Conservation (phyloP, 2,329 filamentous ascomycete species). For the Plenodomus biglobosus region DNA sequence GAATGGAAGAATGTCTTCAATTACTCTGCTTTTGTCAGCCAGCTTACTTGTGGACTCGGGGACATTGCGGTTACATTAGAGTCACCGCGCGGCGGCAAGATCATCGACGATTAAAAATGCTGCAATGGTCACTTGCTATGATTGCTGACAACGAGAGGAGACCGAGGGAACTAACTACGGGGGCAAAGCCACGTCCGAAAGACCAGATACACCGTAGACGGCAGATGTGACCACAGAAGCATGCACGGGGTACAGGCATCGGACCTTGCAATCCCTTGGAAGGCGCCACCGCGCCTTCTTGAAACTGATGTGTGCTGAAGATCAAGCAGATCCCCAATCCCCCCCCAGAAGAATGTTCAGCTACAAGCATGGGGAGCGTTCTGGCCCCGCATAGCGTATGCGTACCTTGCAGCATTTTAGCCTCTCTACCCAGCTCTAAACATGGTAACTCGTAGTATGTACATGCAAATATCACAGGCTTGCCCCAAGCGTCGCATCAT, state of each 20-base stretch:
- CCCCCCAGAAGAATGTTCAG: not conserved
- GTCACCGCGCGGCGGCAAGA: constrained; percentile 15
- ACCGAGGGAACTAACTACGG: not conserved
- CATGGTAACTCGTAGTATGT: too few relatives aligned
- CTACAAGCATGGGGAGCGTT: not conserved
- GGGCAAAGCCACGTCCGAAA: not conserved
- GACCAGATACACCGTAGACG: not conserved
- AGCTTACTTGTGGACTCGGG: not conserved
- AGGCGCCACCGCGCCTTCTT: constrained; percentile 5
- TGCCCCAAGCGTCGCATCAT: too few relatives aligned
- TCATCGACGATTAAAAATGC: constrained; percentile 1
- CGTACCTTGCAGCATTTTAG: not conserved
- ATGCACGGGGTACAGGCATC: constrained; percentile 4
- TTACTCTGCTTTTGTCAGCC: constrained; percentile 8
- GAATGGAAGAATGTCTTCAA: not conserved
- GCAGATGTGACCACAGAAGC: not conserved
- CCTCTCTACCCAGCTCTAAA: not conserved
- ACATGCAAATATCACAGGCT: too few relatives aligned
- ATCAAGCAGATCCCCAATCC: not conserved
- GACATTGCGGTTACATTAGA: constrained; percentile 13
- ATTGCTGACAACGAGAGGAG: not conserved
- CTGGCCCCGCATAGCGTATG: constrained; percentile 1
- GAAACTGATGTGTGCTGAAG: constrained; percentile 4
- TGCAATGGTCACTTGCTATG: constrained; percentile 2
- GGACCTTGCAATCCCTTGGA: constrained; percentile 6